Evolutionary conservation across 805 yeast species (phyloP).

Genomic region (Hanseniaspora singularis): DNA sequence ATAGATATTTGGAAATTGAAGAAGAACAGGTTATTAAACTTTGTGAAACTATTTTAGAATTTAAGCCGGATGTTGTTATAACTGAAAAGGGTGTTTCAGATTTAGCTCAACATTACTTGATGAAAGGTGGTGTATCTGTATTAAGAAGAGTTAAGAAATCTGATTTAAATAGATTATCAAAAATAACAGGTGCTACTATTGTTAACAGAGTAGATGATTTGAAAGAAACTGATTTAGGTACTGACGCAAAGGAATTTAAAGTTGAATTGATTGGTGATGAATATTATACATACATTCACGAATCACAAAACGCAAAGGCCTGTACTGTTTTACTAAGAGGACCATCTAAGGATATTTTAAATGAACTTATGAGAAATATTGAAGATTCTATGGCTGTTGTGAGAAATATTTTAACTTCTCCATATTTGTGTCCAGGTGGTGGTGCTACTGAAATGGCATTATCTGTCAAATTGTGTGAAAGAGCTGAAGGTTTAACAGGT

Average conservation of each 20-base stretch:
- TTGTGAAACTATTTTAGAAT: conserved; percentile 72
- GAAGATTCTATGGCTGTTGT: conserved; percentile 99
- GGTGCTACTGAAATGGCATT: conserved; percentile 99
- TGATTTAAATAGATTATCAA: conserved; percentile 90
- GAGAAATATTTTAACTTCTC: conserved; percentile 87
- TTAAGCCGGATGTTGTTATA: conserved; percentile 86
- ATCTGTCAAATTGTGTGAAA: conserved; percentile 73
- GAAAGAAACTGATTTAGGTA: conserved; percentile 81
- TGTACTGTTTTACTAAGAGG: conserved; percentile 91
- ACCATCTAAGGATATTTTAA: conserved; percentile 89
- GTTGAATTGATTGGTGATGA: conserved; percentile 96
- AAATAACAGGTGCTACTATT: conserved; percentile 95
- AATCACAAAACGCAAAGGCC: conserved; percentile 79
- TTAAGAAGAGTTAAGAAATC: conserved; percentile 90
- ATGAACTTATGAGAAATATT: conserved; percentile 90
- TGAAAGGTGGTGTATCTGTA: conserved; percentile 86
- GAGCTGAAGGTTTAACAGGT: conserved; percentile 86
- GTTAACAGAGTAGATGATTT: conserved; percentile 92
- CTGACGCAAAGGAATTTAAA: conserved; percentile 77
- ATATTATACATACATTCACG: conserved; percentile 73
- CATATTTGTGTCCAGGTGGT: conserved; percentile 94
- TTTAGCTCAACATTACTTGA: conserved; percentile 88
- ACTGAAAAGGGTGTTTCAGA: conserved; percentile 98
- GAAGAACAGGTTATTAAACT: conserved; percentile 87
- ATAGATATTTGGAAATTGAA: conserved; percentile 85